phyloP scores from a whole-genome alignment of 768 basidiomycete species.

The Candolleomyces aberdarensis region DNA sequence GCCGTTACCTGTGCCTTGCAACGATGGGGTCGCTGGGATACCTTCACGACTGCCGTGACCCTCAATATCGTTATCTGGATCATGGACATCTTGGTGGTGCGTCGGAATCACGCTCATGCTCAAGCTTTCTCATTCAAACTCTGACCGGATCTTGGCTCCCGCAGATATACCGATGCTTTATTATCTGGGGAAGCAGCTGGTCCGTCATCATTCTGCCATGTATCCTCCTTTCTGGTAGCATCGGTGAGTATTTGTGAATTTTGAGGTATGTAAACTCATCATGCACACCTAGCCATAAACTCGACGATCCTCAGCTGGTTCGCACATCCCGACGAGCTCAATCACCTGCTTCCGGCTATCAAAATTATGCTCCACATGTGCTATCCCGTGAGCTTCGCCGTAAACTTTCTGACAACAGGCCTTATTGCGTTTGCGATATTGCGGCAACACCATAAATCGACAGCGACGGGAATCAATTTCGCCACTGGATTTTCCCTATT shows the following conservation, averaged over 20 bases:
- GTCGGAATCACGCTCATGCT: background rate
- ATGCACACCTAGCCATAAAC: constrained; percentile 15
- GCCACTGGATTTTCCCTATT: constrained; percentile 9
- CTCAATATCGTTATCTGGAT: background rate
- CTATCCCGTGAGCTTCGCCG: constrained; percentile 18
- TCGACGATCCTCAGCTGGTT: constrained; percentile 20
- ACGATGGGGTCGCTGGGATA: background rate
- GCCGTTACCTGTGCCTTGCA: background rate
- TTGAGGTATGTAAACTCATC: background rate
- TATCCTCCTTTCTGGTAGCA: constrained; percentile 14
- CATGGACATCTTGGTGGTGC: background rate
- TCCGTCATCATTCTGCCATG: constrained; percentile 19
- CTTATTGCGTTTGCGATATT: constrained; percentile 25
- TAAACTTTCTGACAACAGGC: constrained; percentile 24
- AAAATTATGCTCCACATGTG: constrained; percentile 13
- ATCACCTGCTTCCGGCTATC: constrained; percentile 10
- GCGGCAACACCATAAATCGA: constrained; percentile 20
- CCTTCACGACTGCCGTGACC: background rate
- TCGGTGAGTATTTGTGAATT: constrained; percentile 15
- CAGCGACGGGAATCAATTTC: constrained; percentile 15
- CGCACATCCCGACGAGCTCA: constrained; percentile 11
- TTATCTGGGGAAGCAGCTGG: constrained; percentile 21
- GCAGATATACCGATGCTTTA: constrained; percentile 26
- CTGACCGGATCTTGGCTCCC: background rate
- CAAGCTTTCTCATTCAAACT: background rate